phyloP scores from a whole-genome alignment of 352 stramenopile species.

The Globisporangium irregulare region DNA sequence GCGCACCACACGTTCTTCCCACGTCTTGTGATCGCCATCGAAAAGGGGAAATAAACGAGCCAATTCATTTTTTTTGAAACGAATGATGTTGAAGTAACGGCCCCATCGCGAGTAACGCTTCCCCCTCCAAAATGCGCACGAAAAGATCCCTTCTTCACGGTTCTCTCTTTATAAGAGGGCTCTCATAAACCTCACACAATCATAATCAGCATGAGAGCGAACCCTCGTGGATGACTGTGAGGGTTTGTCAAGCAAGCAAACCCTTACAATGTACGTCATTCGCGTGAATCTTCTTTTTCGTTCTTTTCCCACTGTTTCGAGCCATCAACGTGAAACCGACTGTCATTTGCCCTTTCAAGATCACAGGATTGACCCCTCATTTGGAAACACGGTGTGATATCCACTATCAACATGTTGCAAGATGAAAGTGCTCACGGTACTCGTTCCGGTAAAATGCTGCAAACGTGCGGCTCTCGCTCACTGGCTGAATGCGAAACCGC shows the following conservation, averaged over 20 bases:
- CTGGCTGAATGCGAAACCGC: background rate
- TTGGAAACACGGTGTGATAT: background rate
- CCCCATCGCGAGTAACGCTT: background rate
- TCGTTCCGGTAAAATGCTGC: conserved; percentile 10
- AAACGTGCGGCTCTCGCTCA: conserved; percentile 3
- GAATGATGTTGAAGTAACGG: conserved; percentile 4
- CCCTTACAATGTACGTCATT: no score
- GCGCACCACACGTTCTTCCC: background rate
- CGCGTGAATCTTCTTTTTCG: background rate
- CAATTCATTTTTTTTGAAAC: background rate
- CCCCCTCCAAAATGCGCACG: background rate
- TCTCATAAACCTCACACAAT: no score
- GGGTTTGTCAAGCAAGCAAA: no score
- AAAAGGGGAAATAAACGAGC: background rate
- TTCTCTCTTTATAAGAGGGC: background rate
- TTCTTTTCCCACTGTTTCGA: background rate
- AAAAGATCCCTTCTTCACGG: background rate
- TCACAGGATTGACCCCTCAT: background rate
- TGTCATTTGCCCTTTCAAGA: conserved; percentile 1
- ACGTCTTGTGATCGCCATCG: background rate
- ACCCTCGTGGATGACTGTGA: no score
- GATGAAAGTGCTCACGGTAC: background rate
- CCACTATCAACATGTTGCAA: background rate
- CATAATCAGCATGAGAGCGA: no score
- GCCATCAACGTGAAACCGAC: background rate